phyloP scores from a whole-genome alignment of 108 stramenopile species.

The Pseudonitzschia delicatissima region DNA sequence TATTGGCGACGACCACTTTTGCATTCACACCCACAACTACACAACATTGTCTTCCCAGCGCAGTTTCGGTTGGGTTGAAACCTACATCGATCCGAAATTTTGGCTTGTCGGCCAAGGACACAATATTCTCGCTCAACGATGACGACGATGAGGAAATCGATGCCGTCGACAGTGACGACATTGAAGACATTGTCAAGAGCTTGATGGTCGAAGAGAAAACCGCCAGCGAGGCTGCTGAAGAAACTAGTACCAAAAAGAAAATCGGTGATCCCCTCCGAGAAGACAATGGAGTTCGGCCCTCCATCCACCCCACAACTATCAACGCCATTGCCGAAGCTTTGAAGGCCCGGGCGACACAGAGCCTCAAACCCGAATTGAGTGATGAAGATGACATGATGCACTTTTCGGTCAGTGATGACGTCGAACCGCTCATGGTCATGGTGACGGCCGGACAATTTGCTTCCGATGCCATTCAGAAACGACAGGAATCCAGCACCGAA shows the following conservation, averaged over 20 bases:
- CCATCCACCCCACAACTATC: conserved; percentile 81
- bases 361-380: conserved; percentile 10
- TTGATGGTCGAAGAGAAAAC: background rate
- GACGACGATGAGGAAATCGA: background rate
- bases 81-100: background rate
- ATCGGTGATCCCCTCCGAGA: conserved; percentile 64
- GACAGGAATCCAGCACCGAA: conserved; percentile 39
- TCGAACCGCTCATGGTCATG: conserved; percentile 58
- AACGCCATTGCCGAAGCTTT: conserved; percentile 77
- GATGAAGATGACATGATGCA: conserved; percentile 3
- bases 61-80: background rate
- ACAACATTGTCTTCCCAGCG: background rate
- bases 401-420: conserved; percentile 20
- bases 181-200: background rate
- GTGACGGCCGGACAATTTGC: conserved; percentile 63
- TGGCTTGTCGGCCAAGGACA: background rate
- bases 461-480: conserved; percentile 47
- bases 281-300: conserved; percentile 74
- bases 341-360: conserved; percentile 33
- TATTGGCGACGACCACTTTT: background rate
- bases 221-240: background rate
- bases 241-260: background rate
- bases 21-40: background rate
- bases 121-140: background rate
- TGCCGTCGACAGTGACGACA: background rate